Evolutionary conservation across 495 filamentous ascomycete genomes (phyloP).

Genomic region (Oleoguttula mirabilis): DNA sequence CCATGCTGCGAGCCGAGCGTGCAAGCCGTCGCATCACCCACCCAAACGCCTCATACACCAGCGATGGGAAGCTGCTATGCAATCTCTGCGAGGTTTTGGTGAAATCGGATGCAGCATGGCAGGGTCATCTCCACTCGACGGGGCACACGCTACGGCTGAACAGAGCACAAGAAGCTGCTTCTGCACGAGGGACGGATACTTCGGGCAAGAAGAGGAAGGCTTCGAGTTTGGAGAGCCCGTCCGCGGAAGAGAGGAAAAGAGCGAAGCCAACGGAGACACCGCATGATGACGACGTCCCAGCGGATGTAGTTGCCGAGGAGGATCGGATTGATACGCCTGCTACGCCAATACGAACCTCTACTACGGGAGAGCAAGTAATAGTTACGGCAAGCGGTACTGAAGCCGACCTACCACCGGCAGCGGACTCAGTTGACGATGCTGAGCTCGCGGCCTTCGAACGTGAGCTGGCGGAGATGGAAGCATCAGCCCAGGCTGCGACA

Average conservation of each 20-base stretch:
- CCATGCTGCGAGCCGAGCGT: slow-evolving; percentile 71
- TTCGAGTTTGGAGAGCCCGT: slow-evolving; percentile 2
- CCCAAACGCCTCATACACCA: slow-evolving; percentile 49
- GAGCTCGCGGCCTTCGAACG: slow-evolving; percentile 90
- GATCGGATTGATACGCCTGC: background rate
- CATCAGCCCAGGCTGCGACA: slow-evolving; percentile 31
- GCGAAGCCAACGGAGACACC: slow-evolving; percentile 5
- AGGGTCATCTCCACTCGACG: slow-evolving; percentile 40
- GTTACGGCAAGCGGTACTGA: no score
- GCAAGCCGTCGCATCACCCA: slow-evolving; percentile 61
- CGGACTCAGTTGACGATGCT: slow-evolving; percentile 52
- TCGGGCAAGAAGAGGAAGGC: slow-evolving; percentile 34
- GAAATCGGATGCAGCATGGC: slow-evolving; percentile 51
- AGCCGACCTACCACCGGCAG: slow-evolving; percentile 8
- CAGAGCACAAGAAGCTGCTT: slow-evolving; percentile 19
- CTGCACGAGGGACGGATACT: slow-evolving; percentile 35
- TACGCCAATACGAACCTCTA: no score
- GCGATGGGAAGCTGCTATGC: slow-evolving; percentile 48
- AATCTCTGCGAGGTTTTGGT: slow-evolving; percentile 45
- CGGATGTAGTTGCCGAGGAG: background rate
- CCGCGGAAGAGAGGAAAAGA: slow-evolving; percentile 9
- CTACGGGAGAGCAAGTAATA: no score
- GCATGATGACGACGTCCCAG: slow-evolving; percentile 3
- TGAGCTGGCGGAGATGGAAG: slow-evolving; percentile 48
- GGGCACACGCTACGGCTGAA: slow-evolving; percentile 30